A percentile compares a stretch with the other conserved stretches of the same genome.
Conservation (phyloP, 2,329 filamentous ascomycete genomes). For the Lecanicillium sp. region DNA sequence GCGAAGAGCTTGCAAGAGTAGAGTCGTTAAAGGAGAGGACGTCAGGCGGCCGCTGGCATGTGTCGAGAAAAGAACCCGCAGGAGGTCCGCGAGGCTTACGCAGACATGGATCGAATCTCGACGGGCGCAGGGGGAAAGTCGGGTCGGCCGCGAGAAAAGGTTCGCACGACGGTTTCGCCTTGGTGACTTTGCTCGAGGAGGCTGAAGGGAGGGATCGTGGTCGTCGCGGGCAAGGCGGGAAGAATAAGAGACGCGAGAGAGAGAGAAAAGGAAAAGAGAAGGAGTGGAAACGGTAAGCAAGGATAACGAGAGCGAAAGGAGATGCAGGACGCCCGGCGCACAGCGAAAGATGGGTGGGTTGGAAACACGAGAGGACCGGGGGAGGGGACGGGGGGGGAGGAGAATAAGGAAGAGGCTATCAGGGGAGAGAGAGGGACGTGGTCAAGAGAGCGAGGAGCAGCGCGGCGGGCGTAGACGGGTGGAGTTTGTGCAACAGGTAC, state of each 20-base stretch:
- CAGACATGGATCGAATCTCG: constrained; percentile 5
- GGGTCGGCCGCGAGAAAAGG: background rate
- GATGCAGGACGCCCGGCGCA: background rate
- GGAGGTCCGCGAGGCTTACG: constrained; percentile 5
- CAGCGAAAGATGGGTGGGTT: background rate
- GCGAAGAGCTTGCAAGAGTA: background rate
- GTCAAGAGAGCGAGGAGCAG: background rate
- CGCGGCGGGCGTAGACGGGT: background rate
- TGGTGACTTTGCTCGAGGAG: constrained; percentile 2
- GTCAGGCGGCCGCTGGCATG: constrained; percentile 5
- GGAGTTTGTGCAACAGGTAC: too few relatives aligned
- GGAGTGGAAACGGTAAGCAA: constrained; percentile 3
- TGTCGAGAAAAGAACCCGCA: constrained; percentile 1
- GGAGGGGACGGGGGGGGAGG: background rate
- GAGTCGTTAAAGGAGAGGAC: constrained; percentile 2
- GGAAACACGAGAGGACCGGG: background rate
- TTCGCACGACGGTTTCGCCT: constrained; percentile 1
- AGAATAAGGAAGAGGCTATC: background rate
- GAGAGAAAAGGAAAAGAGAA: constrained; percentile 5
- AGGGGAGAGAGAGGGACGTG: background rate
- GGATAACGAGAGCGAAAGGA: background rate
- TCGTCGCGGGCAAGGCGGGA: constrained; percentile 1
- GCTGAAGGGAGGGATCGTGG: constrained; percentile 2
- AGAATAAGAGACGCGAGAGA: background rate
- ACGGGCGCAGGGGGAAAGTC: background rate